Conservation (phyloP, 2,329 filamentous ascomycete species). For the Apiospora rasikravindrae region DNA sequence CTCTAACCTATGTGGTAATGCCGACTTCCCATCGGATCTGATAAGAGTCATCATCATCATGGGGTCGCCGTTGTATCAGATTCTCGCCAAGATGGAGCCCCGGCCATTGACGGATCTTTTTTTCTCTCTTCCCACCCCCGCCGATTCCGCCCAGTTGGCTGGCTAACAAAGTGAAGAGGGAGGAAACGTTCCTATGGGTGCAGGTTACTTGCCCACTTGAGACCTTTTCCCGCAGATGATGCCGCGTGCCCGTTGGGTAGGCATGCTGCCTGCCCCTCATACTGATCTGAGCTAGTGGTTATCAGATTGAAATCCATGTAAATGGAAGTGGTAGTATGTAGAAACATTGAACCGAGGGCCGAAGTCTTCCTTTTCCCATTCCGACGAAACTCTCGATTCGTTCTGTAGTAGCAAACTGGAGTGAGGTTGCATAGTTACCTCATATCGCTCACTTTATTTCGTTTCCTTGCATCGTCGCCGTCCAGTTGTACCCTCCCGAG, state of each 20-base stretch:
- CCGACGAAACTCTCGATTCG: not conserved
- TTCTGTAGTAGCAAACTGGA: not conserved
- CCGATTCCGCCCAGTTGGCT: not conserved
- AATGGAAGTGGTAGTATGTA: not conserved
- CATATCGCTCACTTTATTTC: not conserved
- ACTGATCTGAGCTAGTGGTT: not conserved
- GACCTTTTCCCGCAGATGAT: not conserved
- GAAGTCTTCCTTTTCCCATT: not conserved
- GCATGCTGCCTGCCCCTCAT: not conserved
- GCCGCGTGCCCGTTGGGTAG: not conserved
- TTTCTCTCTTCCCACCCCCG: not conserved
- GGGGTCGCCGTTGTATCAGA: not conserved
- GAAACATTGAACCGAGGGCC: not conserved
- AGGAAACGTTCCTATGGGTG: not conserved
- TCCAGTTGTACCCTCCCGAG: not conserved
- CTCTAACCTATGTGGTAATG: not conserved
- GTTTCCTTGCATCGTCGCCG: not conserved
- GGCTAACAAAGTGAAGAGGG: not conserved
- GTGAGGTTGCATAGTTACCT: conserved; percentile 9
- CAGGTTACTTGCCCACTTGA: not conserved
- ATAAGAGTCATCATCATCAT: conserved; percentile 18
- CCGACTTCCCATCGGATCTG: conserved; percentile 15
- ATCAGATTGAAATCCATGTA: not conserved
- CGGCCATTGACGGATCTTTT: not conserved
- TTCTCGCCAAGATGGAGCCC: conserved; percentile 10